Percentiles rank a stretch among this genome's conserved stretches.
These are phyloP conservation scores for Aureobasidium lini DNA, from an alignment of 2,329 filamentous ascomycete species.

Conservation along the genomic window DNA sequence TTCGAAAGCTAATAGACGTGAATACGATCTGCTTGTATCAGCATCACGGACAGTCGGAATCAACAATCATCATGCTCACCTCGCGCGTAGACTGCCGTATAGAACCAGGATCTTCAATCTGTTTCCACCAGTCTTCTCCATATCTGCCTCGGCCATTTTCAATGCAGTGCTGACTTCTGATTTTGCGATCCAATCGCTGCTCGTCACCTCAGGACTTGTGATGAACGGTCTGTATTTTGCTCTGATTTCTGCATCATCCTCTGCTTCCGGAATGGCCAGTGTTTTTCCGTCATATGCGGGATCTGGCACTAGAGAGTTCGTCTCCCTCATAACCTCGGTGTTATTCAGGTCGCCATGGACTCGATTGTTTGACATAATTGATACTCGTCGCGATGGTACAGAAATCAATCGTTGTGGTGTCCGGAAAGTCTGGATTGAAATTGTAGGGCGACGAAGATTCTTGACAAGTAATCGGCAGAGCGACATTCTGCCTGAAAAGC, in stretches of 20 bases:
- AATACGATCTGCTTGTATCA: slow-evolving; percentile 47
- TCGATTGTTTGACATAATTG: background rate
- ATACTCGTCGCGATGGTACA: background rate
- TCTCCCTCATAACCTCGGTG: slow-evolving; percentile 17
- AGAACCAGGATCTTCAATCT: slow-evolving; percentile 52
- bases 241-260: slow-evolving; percentile 43
- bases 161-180: slow-evolving; percentile 49
- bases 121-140: slow-evolving; percentile 30
- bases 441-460: background rate
- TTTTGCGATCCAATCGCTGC: slow-evolving; percentile 48
- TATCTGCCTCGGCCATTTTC: slow-evolving; percentile 44
- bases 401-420: background rate
- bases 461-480: background rate
- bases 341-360: slow-evolving; percentile 23
- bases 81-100: slow-evolving; percentile 50
- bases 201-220: slow-evolving; percentile 30
- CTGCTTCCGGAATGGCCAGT: slow-evolving; percentile 37
- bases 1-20: slow-evolving; percentile 53
- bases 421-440: background rate
- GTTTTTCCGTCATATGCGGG: slow-evolving; percentile 18
- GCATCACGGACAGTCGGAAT: background rate
- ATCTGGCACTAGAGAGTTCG: slow-evolving; percentile 15
- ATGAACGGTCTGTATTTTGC: slow-evolving; percentile 52
- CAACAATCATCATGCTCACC: slow-evolving; percentile 23
- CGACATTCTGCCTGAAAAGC: background rate